These are phyloP conservation scores for Sphaerulina vaccinii DNA, from an alignment of 2,329 filamentous ascomycete species.

Conservation along the genomic window DNA sequence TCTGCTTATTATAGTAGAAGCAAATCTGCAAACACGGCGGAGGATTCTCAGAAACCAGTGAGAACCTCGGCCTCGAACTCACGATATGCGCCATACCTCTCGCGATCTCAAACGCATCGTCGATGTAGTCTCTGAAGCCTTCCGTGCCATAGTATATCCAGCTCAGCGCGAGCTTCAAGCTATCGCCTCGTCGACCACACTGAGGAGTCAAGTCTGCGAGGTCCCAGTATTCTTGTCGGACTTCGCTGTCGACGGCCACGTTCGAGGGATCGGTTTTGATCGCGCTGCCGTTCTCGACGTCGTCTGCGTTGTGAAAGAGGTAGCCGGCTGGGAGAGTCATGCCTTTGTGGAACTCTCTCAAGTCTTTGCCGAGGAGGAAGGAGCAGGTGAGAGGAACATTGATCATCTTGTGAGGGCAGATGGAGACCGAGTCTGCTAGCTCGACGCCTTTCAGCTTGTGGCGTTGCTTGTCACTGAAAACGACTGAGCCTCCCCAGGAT, in stretches of 20 bases:
- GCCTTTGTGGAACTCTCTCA: constrained; percentile 73
- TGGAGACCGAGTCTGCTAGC: constrained; percentile 75
- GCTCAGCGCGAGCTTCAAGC: constrained; percentile 79
- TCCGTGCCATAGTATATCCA: constrained; percentile 85
- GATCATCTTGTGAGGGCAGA: constrained; percentile 98
- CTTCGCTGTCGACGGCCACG: neutral
- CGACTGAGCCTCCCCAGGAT: constrained; percentile 82
- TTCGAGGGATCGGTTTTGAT: constrained; percentile 35
- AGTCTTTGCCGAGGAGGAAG: constrained; percentile 77
- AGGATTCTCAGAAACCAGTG: constrained; percentile 70
- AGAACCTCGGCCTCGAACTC: constrained; percentile 58
- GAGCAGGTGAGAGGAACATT: constrained; percentile 87
- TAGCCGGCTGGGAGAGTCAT: constrained; percentile 89
- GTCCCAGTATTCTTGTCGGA: constrained; percentile 64
- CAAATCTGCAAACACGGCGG: constrained; percentile 91
- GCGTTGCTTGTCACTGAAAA: constrained; percentile 67
- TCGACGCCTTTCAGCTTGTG: constrained; percentile 68
- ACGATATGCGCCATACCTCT: constrained; percentile 65
- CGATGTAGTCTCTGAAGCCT: constrained; percentile 65
- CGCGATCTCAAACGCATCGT: constrained; percentile 71
- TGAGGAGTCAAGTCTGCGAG: constrained; percentile 90
- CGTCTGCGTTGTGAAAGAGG: constrained; percentile 41
- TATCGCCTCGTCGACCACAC: constrained; percentile 83
- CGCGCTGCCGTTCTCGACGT: constrained; percentile 29
- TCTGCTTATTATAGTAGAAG: constrained; percentile 74